Evolutionary conservation across 768 basidiomycete genomes (phyloP).

Genomic region (Auriscalpium microsporum): DNA sequence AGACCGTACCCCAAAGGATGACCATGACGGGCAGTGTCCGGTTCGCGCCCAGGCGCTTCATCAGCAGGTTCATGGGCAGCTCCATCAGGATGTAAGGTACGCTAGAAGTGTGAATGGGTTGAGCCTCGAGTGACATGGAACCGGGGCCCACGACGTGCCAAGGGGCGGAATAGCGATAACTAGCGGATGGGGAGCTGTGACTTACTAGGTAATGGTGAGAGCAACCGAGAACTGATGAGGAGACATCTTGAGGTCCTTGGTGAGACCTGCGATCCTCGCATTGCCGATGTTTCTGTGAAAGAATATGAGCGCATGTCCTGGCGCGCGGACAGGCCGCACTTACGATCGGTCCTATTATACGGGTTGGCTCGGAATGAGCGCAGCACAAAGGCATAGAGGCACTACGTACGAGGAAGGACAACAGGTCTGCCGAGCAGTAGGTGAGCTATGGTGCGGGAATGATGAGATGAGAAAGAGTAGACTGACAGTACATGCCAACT

Average conservation of each 20-base stretch:
- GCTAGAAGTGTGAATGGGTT: slow-evolving; percentile 11
- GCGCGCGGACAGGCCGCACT: background rate
- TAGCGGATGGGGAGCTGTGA: background rate
- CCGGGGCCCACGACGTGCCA: background rate
- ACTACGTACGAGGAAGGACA: slow-evolving; percentile 11
- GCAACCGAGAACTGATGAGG: slow-evolving; percentile 19
- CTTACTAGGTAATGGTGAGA: slow-evolving; percentile 12
- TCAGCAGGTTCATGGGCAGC: slow-evolving; percentile 18
- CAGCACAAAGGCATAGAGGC: background rate
- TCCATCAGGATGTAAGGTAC: slow-evolving; percentile 21
- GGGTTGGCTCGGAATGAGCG: background rate
- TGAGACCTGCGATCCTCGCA: slow-evolving; percentile 26
- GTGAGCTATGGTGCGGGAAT: background rate
- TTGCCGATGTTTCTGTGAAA: slow-evolving; percentile 19
- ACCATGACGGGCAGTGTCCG: slow-evolving; percentile 55
- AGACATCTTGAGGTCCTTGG: slow-evolving; percentile 22
- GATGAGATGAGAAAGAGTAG: background rate
- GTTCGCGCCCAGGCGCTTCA: slow-evolving; percentile 44
- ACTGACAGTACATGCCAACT: slow-evolving; percentile 11
- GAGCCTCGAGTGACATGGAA: background rate
- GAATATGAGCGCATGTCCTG: background rate
- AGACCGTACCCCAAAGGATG: slow-evolving; percentile 60
- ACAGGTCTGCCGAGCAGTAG: slow-evolving; percentile 2
- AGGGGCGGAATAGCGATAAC: no score
- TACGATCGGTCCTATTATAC: slow-evolving; percentile 10